Evolutionary conservation across 1,284 basidiomycete species (phyloP), one percentile per base, ranked within the genome.

Genomic region (Kwoniella shivajii): DNA sequence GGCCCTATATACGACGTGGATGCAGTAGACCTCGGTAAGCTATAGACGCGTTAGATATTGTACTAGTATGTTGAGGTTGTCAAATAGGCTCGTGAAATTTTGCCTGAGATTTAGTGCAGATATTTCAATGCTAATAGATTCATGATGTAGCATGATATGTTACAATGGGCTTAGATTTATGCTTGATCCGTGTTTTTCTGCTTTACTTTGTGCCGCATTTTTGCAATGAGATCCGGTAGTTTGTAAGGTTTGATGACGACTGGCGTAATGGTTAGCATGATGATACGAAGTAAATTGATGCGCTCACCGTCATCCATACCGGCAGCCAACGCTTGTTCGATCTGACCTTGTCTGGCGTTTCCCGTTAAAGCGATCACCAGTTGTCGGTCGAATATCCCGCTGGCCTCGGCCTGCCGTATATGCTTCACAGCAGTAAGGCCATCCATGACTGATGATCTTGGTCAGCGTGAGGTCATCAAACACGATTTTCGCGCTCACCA

Each of bases 231-330:
- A 20, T 63, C 53, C 2, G 52, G 51, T 7, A 68, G 56, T 24
- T 52, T 58, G 55, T 68, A 68, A 11, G 67, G 67, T 46, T 68
- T 68, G 53, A 59, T 59, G 5, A 59, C 48, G 29, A 55, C 57
- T 59, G 24, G 14, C n/a, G n/a, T 6, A n/a, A 24, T 30, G 31
- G 42, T 39, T 44, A 39, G 26, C 26, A 33, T 4, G 5, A 29
- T 20, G 44, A 20, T 26, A 7, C 20, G 6, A 39, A 29, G 29
- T 7, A 7, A n/a, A 13, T 10, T 3, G 7, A 13, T 29, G 24
- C 6, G 62, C 65, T 61, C 57, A 67, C 66, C 68, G 43, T 64
- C 60, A 47, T 69, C 62, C 66, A 69, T 67, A 24, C 68, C 68
- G 9, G 55, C 59, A 4, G 54, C 53, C 20, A 63, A 27, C 6